Base-by-base conservation (phyloP, 2,329 filamentous ascomycete species). In the Talaromyces sp. region DNA sequence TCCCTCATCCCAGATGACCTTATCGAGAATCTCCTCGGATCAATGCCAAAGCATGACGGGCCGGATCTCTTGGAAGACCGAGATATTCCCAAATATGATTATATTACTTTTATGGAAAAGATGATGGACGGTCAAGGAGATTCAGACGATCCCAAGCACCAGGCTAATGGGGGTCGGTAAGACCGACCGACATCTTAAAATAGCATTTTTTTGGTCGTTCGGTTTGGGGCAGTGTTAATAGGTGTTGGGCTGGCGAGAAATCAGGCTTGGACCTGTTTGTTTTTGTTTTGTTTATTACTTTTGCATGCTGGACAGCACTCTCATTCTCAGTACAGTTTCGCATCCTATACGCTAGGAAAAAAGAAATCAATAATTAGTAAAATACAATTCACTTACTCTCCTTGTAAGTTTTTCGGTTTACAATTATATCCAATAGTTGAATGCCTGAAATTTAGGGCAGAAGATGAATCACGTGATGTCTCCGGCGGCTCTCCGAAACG, bases 81-180 rank as follows among this genome's bases (percentile, higher is more conserved):
- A 60, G 89, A 93, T 57, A 78, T 91, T 72, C 86, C 90, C 42
- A 96, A 98, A 77, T 99, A 89, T 75, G 95, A 99, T 78, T 99
- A 99, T 79, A 92, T 98, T 67, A 88, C 86, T 65, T 99, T 98
- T 75, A 99, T 99, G 95, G 89, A 97, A 76, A 90, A 89, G 72
- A 82, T 95, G 77, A 90, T 92, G 68, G 75, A 79, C 57, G 70
- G 75, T 44, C 51, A 59, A 34, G 57, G 42, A n/a, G 23, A 23
- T 8, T 23, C 42, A 33, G 70, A 69, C 60, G 69, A 71, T 54
- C 71, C 72, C 52, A 70, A 61, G 64, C 50, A 56, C 23, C 5
- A 51, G 6, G 27, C 50, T 34, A 63, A 63, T 40, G 62, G 62
- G 12, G 51, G 55, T 16, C 62, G 59, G 27, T 63, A 36, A 30